phyloP scores from a whole-genome alignment of 345 rosid genomes.

The Dipteronia dyeriana region DNA sequence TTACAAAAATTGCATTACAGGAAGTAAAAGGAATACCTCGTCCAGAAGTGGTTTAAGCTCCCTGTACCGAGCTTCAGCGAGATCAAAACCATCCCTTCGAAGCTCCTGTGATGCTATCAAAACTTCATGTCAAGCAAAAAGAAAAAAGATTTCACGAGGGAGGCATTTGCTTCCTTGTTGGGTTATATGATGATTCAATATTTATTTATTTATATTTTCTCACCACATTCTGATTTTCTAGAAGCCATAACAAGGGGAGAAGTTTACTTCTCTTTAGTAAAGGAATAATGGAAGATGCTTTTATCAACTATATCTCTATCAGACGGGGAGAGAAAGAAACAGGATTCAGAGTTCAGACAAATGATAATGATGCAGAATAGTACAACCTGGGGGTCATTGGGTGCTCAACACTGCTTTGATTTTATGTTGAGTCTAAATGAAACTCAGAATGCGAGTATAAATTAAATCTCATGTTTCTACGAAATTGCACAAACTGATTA shows the following conservation, averaged over 20 bases:
- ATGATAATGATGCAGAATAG: not conserved
- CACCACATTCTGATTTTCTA: not conserved
- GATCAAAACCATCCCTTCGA: constrained; percentile 94
- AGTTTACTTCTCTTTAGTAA: not conserved
- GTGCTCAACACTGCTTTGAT: not conserved
- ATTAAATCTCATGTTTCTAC: not conserved
- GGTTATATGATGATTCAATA: not conserved
- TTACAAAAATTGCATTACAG: not conserved
- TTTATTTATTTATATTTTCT: not conserved
- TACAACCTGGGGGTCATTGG: constrained; percentile 1
- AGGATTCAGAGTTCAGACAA: not conserved
- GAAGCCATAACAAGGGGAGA: not conserved
- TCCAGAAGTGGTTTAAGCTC: constrained; percentile 95
- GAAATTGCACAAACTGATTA: not conserved
- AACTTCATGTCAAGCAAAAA: constrained; percentile 14
- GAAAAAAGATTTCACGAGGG: not conserved
- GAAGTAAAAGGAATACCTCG: constrained; percentile 53
- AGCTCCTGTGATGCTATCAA: constrained; percentile 63
- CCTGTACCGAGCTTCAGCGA: constrained; percentile 77
- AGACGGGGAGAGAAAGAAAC: not conserved
- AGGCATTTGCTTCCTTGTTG: not conserved
- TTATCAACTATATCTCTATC: not conserved
- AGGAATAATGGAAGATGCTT: constrained; percentile 4
- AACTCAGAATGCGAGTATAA: not conserved
- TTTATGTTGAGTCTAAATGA: not conserved